Conservation (phyloP, 2,329 filamentous ascomycete genomes). For the Raffaelea ambrosiae region DNA sequence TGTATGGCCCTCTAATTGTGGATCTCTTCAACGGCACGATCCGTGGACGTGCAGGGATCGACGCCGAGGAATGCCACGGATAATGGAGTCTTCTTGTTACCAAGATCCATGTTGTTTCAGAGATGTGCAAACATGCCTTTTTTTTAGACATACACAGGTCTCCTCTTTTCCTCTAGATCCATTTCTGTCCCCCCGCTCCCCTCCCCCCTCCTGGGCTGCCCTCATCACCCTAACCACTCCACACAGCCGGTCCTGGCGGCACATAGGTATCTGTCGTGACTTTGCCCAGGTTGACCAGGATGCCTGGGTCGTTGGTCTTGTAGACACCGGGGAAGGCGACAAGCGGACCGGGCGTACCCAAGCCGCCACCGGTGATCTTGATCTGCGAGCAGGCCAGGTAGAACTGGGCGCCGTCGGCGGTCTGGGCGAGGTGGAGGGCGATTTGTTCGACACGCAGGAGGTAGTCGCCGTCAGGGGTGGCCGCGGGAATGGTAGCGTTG, state of each 20-base stretch:
- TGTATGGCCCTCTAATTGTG: no score
- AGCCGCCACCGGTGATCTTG: constrained; percentile 26
- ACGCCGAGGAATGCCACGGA: no score
- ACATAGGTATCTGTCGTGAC: constrained; percentile 19
- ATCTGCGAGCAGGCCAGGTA: constrained; percentile 30
- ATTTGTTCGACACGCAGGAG: constrained; percentile 31
- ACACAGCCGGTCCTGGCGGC: constrained; percentile 28
- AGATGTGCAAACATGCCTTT: no score
- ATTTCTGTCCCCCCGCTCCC: no score
- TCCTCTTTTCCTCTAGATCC: no score
- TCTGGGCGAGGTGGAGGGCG: constrained; percentile 27
- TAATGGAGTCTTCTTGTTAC: no score
- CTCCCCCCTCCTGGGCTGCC: no score
- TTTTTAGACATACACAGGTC: no score
- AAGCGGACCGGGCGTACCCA: constrained; percentile 21
- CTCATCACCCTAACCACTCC: neutral
- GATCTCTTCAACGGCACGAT: no score
- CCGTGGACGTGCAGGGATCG: no score
- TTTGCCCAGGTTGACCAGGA: constrained; percentile 21
- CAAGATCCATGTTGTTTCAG: no score
- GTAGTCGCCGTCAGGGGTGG: constrained; percentile 27
- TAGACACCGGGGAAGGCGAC: constrained; percentile 23
- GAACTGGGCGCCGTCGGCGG: constrained; percentile 27
- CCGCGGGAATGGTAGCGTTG: constrained; percentile 25
- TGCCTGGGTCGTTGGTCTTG: constrained; percentile 22